Evolutionary conservation across 192 early-diverging fungal species (phyloP).

Genomic region (Phycomyces nitens): DNA sequence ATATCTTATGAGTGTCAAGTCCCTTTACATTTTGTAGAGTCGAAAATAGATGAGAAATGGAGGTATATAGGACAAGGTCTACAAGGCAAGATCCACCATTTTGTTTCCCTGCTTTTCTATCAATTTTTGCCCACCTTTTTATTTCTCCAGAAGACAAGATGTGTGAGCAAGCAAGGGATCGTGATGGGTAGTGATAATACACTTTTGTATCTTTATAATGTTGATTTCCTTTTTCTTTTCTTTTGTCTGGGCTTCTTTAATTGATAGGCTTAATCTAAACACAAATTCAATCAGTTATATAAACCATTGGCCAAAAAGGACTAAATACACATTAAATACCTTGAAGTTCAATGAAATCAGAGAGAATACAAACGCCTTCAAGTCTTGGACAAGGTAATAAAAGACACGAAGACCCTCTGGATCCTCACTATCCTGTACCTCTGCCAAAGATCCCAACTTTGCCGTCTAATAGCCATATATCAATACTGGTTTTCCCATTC

Average conservation of each 20-base stretch:
- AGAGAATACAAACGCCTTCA: conserved; percentile 94
- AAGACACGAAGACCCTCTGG: conserved; percentile 92
- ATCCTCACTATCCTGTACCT: conserved; percentile 85
- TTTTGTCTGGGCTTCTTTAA: background rate
- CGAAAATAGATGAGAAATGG: no score
- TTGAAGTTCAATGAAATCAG: conserved; percentile 96
- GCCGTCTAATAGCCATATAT: conserved; percentile 56
- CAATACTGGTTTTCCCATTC: background rate
- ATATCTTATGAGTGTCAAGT: no score
- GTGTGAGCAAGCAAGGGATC: background rate
- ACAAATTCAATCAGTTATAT: background rate
- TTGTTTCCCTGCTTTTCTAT: background rate
- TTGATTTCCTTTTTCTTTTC: background rate
- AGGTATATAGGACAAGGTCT: no score
- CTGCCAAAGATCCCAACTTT: conserved; percentile 88
- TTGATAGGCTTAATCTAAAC: conserved; percentile 37
- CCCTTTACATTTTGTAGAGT: no score
- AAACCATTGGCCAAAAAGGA: background rate
- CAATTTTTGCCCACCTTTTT: background rate
- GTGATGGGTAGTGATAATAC: background rate
- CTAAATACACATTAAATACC: conserved; percentile 42
- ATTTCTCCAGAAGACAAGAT: background rate
- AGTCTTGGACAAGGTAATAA: conserved; percentile 97
- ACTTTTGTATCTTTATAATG: background rate
- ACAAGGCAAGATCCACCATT: background rate